Conservation (phyloP, 2,329 filamentous ascomycete species). For the Cladophialophora yegresii region DNA sequence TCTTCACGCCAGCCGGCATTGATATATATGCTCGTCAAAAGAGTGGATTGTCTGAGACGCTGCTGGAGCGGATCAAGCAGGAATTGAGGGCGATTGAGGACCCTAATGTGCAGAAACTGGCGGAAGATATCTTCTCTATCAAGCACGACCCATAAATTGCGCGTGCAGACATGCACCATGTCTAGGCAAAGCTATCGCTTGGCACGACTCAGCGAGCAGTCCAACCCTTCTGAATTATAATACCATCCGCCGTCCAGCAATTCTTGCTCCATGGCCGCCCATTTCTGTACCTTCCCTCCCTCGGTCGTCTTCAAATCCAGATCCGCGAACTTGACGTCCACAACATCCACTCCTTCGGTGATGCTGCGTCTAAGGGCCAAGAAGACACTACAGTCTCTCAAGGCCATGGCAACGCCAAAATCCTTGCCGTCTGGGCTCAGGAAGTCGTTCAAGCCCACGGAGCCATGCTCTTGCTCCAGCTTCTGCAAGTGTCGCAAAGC, state of each 20-base stretch:
- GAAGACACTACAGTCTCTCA: constrained; percentile 77
- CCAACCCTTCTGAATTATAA: constrained; percentile 42
- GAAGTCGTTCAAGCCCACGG: constrained; percentile 38
- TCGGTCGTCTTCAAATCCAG: constrained; percentile 72
- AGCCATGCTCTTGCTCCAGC: constrained; percentile 35
- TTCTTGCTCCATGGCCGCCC: constrained; percentile 64
- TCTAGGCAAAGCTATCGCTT: not conserved
- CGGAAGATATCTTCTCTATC: constrained; percentile 52
- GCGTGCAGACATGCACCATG: not conserved
- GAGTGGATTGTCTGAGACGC: constrained; percentile 61
- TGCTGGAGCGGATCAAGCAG: constrained; percentile 58
- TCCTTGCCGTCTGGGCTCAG: constrained; percentile 40
- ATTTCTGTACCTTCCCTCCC: constrained; percentile 66
- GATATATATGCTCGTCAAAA: constrained; percentile 72
- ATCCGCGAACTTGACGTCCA: constrained; percentile 64
- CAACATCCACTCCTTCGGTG: constrained; percentile 38
- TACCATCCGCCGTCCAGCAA: constrained; percentile 73
- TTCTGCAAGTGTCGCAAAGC: constrained; percentile 38
- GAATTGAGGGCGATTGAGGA: constrained; percentile 57
- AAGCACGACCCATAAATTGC: constrained; percentile 39
- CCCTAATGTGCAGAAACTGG: constrained; percentile 57
- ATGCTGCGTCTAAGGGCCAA: constrained; percentile 31
- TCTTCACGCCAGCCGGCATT: constrained; percentile 80
- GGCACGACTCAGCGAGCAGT: constrained; percentile 28
- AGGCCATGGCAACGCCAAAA: constrained; percentile 73